Base-by-base conservation (phyloP, 768 basidiomycete genomes). In the Pleurotus citrinopileatus region DNA sequence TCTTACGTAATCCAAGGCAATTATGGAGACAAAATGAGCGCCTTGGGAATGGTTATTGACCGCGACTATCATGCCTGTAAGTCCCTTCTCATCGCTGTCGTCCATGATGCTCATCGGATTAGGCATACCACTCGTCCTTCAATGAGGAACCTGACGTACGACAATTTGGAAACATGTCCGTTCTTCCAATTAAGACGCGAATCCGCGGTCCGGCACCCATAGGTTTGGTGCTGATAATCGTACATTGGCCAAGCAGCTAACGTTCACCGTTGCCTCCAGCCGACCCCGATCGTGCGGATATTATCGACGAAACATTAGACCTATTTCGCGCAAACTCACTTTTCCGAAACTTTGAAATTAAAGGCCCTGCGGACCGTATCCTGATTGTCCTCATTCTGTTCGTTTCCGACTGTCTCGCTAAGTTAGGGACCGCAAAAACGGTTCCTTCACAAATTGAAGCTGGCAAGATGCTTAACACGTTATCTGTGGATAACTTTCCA, bases 281-380 rank as follows among this genome's bases (percentile, higher is more conserved):
- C 53, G 92, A 96, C 67, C 78, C 84, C 1, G 80, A 82, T 7
- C 74, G 84, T 56, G 80, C 83, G 23, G 97, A 99, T 70, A 94
- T 98, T 61, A 81, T 98, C 60, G 95, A 98, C 71, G 97, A 99
- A 72, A 87, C 94, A 1, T 77, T 99, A 42, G 91, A 96, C 73
- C 84, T 98, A 56, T 99, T 99, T 75, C 90, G 97, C 53, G 95
- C 96, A 65, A 99, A 99, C 73, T 97, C 95, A 32, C 87, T 99
- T 57, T 99, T 99, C 75, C 89, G 97, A 65, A 98, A 98, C 75
- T 99, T 98, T 63, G 97, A 99, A 77, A 98, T 99, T 82, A 96
- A 98, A 69, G 95, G 94, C 15, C 91, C 93, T 52, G 94, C 94
- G 48, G 95, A 97, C 78, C 87, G 95, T 55, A 86, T 93, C 36